phyloP scores from a whole-genome alignment of 805 yeast species.

The Brettanomyces custersianus region DNA sequence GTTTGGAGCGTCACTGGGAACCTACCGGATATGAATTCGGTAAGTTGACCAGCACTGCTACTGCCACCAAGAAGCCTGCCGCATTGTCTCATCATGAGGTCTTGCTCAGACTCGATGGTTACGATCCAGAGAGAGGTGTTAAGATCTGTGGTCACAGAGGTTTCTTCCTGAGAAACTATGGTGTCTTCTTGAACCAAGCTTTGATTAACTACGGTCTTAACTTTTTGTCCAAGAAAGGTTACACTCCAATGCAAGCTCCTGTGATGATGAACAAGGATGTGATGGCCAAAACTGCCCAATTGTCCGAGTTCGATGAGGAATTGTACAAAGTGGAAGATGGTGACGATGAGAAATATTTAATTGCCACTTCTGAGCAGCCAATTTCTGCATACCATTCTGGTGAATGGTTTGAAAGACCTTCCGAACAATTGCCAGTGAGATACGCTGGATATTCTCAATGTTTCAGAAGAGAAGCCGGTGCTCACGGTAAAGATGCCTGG shows the following conservation, averaged over 20 bases:
- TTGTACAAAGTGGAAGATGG: slow-evolving; percentile 95
- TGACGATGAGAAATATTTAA: slow-evolving; percentile 92
- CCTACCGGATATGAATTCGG: slow-evolving; percentile 52
- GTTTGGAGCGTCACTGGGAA: slow-evolving; percentile 77
- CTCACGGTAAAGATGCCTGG: slow-evolving; percentile 99
- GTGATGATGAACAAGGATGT: slow-evolving; percentile 99
- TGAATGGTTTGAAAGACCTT: slow-evolving; percentile 98
- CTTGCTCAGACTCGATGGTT: slow-evolving; percentile 88
- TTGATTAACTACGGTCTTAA: slow-evolving; percentile 90
- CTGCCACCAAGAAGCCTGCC: slow-evolving; percentile 72
- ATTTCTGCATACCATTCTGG: slow-evolving; percentile 94
- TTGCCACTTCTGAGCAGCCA: slow-evolving; percentile 99
- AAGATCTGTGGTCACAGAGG: slow-evolving; percentile 98
- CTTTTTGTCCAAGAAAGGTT: slow-evolving; percentile 66
- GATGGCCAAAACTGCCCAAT: slow-evolving; percentile 98
- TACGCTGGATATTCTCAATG: slow-evolving; percentile 98
- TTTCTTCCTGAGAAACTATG: slow-evolving; percentile 86
- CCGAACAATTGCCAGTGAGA: slow-evolving; percentile 91
- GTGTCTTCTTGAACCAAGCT: slow-evolving; percentile 97
- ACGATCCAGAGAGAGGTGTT: slow-evolving; percentile 98
- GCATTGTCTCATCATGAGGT: slow-evolving; percentile 91
- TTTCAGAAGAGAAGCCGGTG: slow-evolving; percentile 99
- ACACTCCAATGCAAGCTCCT: slow-evolving; percentile 93
- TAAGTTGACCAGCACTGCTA: slow-evolving; percentile 54
- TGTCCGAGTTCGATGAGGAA: slow-evolving; percentile 97